Evolutionary conservation across 805 yeast genomes (phyloP).

Genomic region (Saturnispora sekii): DNA sequence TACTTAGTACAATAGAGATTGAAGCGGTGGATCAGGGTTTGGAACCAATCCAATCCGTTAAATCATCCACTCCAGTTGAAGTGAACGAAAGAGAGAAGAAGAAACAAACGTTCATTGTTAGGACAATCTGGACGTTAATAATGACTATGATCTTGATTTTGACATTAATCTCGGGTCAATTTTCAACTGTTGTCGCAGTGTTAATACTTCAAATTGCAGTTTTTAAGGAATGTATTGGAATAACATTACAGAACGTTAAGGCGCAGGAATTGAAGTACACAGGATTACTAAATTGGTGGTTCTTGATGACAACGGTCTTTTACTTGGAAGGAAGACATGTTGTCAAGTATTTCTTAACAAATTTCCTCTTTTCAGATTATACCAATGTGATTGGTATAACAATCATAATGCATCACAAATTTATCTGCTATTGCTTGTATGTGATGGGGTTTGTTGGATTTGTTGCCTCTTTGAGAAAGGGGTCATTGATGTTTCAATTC

Average conservation of each 20-base stretch:
- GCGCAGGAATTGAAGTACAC: conserved; percentile 77
- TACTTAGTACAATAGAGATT: too few species aligned
- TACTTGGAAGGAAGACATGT: conserved; percentile 82
- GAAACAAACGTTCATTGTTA: conserved; percentile 72
- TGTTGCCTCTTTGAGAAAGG: conserved; percentile 81
- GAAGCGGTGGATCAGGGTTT: too few species aligned
- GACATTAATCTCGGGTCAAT: conserved; percentile 74
- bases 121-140: conserved; percentile 89
- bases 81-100: conserved; percentile 49
- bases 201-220: conserved; percentile 69
- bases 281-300: conserved; percentile 85
- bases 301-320: conserved; percentile 76
- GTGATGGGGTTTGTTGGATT: conserved; percentile 83
- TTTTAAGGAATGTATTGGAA: conserved; percentile 81
- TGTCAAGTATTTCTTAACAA: conserved; percentile 39
- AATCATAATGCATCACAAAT: conserved; percentile 56
- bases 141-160: conserved; percentile 72
- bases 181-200: conserved; percentile 66
- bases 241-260: conserved; percentile 72
- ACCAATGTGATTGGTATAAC: conserved; percentile 21
- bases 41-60: too few species aligned
- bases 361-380: conserved; percentile 21
- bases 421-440: conserved; percentile 75
- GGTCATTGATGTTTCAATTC: conserved; percentile 84
- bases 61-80: neutral